Percentiles rank a stretch among this genome's conserved stretches.
Conservation (phyloP, 1,284 basidiomycete genomes). For the Leucoagaricus sp. region DNA sequence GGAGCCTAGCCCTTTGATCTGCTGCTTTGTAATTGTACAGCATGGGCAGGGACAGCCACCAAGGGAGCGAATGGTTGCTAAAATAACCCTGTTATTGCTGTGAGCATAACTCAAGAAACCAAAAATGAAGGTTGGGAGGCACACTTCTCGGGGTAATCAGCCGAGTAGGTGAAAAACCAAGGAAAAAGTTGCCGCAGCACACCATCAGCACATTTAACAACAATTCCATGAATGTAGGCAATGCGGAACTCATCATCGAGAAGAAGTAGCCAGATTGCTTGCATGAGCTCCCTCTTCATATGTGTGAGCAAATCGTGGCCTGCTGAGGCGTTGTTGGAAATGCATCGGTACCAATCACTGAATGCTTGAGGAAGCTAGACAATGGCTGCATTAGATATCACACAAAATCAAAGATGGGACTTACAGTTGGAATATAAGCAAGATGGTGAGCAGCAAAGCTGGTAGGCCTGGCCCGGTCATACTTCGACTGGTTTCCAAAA, state of each 20-base stretch:
- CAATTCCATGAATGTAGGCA: constrained; percentile 27
- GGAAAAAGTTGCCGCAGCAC: not conserved
- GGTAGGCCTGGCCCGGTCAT: constrained; percentile 22
- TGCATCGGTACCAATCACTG: no score
- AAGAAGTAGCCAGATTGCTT: constrained; percentile 23
- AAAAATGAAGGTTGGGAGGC: constrained; percentile 3
- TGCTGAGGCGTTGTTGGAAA: no score
- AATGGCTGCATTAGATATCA: no score
- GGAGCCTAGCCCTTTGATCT: constrained; percentile 14
- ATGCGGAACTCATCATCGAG: constrained; percentile 27
- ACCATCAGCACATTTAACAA: not conserved
- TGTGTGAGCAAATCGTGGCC: not conserved
- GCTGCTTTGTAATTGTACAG: constrained; percentile 1
- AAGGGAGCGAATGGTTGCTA: not conserved
- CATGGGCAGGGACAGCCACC: not conserved
- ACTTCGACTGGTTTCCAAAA: constrained; percentile 31
- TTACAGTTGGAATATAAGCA: constrained; percentile 25
- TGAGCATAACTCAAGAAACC: not conserved
- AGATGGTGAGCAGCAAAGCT: constrained; percentile 21
- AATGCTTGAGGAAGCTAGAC: no score
- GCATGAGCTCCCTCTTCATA: constrained; percentile 24
- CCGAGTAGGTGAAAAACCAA: constrained; percentile 27
- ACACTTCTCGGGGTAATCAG: constrained; percentile 34
- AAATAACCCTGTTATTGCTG: not conserved
- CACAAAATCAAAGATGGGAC: no score